Evolutionary conservation across 192 early-diverging fungal genomes (phyloP).

Genomic region (Podila clonocystis): DNA sequence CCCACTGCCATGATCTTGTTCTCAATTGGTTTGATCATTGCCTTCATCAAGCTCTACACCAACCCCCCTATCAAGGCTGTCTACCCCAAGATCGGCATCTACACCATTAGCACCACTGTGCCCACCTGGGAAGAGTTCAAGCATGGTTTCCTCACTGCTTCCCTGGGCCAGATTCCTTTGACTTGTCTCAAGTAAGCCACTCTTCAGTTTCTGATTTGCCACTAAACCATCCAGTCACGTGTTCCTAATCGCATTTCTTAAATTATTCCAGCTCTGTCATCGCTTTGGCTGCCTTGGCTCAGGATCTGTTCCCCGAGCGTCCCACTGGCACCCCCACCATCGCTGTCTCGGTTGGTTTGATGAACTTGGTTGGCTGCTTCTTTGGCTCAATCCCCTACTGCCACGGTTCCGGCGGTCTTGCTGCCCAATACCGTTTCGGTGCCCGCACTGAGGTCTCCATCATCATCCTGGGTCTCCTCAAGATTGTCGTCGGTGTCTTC

Average conservation of each 20-base stretch:
- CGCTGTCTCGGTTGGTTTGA: constrained; percentile 75
- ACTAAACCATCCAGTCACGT: background rate
- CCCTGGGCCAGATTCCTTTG: constrained; percentile 88
- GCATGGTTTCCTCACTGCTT: constrained; percentile 80
- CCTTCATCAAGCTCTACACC: constrained; percentile 63
- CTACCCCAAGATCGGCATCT: constrained; percentile 62
- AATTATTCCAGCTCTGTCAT: constrained; percentile 68
- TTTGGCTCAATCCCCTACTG: constrained; percentile 85
- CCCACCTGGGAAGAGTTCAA: constrained; percentile 74
- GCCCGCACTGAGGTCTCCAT: constrained; percentile 85
- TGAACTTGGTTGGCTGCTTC: constrained; percentile 83
- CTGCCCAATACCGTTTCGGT: constrained; percentile 95
- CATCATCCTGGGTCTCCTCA: constrained; percentile 78
- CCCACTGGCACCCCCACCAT: constrained; percentile 62
- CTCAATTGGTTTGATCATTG: constrained; percentile 73
- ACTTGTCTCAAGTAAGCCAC: constrained; percentile 73
- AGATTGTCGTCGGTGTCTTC: constrained; percentile 82
- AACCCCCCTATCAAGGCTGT: constrained; percentile 47
- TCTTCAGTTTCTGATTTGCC: background rate
- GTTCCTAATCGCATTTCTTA: no score
- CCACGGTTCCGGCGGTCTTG: constrained; percentile 89
- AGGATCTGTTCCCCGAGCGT: constrained; percentile 84
- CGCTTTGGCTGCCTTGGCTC: constrained; percentile 76
- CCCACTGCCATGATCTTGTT: constrained; percentile 81
- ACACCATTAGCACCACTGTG: constrained; percentile 62